These are phyloP conservation scores for Sextonia rubra DNA, from an alignment of 164 flowering plant species.

Conservation along the genomic window DNA sequence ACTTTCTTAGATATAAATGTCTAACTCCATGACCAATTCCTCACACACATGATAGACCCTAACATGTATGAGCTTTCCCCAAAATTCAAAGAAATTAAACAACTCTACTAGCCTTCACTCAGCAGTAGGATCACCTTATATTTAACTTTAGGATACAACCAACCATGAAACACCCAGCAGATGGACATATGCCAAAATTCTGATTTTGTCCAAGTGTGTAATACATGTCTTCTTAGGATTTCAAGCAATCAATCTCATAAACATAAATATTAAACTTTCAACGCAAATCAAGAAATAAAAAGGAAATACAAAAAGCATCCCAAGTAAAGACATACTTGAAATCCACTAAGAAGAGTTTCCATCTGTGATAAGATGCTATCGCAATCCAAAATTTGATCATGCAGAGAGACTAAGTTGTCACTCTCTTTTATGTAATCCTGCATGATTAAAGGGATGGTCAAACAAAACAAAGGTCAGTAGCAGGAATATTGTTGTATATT, in stretches of 20 bases:
- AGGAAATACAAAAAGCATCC: background rate
- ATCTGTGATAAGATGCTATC: slow-evolving; percentile 88
- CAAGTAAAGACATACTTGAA: slow-evolving; percentile 55
- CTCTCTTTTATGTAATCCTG: slow-evolving; percentile 98
- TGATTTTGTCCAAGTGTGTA: background rate
- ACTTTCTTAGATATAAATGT: no score
- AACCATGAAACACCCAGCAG: no score
- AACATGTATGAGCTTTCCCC: no score
- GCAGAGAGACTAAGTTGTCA: slow-evolving; percentile 91
- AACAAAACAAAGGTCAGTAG: background rate
- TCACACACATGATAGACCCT: no score
- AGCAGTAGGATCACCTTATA: no score
- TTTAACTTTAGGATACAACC: no score
- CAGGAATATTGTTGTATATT: background rate
- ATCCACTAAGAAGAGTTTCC: slow-evolving; percentile 96
- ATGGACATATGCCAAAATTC: no score
- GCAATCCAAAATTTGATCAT: slow-evolving; percentile 94
- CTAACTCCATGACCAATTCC: no score
- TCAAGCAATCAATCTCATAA: background rate
- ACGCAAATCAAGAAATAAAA: background rate
- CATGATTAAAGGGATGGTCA: background rate
- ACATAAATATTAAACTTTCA: background rate
- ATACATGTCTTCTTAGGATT: background rate
- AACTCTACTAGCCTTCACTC: no score
- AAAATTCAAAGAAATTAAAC: no score